These are phyloP conservation scores for Diphasiastrum complanatum DNA, from an alignment of 83 land plant species.

Conservation along the genomic window DNA sequence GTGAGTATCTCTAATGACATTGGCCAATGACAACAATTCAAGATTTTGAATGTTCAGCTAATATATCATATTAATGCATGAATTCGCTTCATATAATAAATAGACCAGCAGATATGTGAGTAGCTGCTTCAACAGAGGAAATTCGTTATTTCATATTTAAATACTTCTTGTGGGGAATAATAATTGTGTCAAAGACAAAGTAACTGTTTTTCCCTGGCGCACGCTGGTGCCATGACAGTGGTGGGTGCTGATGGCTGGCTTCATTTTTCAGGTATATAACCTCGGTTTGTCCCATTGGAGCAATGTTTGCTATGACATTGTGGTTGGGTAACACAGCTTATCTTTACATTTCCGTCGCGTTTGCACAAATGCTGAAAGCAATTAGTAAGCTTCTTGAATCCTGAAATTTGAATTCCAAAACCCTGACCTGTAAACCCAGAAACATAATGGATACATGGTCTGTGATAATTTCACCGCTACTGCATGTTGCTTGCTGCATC, in stretches of 20 bases:
- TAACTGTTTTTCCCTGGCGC: no score
- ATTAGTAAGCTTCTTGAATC: constrained; percentile 55
- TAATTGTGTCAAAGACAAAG: no score
- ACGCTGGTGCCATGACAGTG: neutral
- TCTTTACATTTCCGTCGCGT: constrained; percentile 92
- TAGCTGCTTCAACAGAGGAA: no score
- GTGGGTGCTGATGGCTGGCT: neutral
- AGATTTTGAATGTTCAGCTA: no score
- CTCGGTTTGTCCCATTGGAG: constrained; percentile 94
- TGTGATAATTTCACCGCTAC: constrained; percentile 5
- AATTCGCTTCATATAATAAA: no score
- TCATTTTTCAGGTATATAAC: constrained; percentile 49
- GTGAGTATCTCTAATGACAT: no score
- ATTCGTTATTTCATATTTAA: no score
- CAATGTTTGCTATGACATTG: constrained; percentile 93
- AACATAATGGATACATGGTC: neutral
- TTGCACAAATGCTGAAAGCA: constrained; percentile 98
- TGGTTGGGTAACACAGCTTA: constrained; percentile 99
- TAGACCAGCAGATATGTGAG: no score
- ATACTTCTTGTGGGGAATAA: no score
- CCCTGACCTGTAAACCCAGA: neutral
- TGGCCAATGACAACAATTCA: no score
- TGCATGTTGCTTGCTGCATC: no score
- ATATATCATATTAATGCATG: no score
- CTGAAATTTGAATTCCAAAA: constrained; percentile 1